Base-by-base conservation (phyloP, 225 moss, liverwort and hornwort species). In the Polytrichum formosum region DNA sequence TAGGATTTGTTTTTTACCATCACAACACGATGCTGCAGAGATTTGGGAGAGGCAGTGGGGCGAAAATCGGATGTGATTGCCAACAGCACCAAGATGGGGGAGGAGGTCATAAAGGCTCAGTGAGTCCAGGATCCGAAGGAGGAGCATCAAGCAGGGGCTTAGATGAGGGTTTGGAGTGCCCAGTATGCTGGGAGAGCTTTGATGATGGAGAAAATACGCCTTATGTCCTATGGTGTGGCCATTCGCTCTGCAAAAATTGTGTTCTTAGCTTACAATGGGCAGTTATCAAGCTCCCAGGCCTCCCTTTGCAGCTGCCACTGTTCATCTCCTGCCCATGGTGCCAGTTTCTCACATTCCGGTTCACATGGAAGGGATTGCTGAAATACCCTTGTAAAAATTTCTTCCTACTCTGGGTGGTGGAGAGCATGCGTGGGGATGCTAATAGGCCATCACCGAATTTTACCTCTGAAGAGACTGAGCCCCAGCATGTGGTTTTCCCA, bases 321-420 rank as follows among this genome's bases (percentile, higher is more conserved):
- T 87, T 94, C 80, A 92, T 98, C 33, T 76, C 80, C 6, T 98
- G 98, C 73, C 98, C 98, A 1, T 98, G 98, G 91, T 98, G 98
- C 65, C 98, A 98, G 33, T 98, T 91, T 19, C 82, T 94, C 72
- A 94, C 98, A 3, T 76, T 85, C 65, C 72, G 98, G 21, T 83
- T 98, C 73, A 80, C 81, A 65, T 98, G 98, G 94, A 98, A 92
- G 75, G 94, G 91, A 0, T 83, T 74, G 67, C 88, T 98, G 9
- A 84, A 81, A 78, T 87, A 88, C 61, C 98, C 98, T 0, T 91
- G 92, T 74, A 94, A 98, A 75, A 92, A 98, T 70, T 98, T 92
- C 64, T 92, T 92, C 55, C 75, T 98, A 4, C 85, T 98, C 22
- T 94, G 98, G 98, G 79, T 98, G 37, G 85, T 94, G 68, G 98